Evolutionary conservation across 495 filamentous ascomycete species (phyloP).

Genomic region (Haplographium delicatum): DNA sequence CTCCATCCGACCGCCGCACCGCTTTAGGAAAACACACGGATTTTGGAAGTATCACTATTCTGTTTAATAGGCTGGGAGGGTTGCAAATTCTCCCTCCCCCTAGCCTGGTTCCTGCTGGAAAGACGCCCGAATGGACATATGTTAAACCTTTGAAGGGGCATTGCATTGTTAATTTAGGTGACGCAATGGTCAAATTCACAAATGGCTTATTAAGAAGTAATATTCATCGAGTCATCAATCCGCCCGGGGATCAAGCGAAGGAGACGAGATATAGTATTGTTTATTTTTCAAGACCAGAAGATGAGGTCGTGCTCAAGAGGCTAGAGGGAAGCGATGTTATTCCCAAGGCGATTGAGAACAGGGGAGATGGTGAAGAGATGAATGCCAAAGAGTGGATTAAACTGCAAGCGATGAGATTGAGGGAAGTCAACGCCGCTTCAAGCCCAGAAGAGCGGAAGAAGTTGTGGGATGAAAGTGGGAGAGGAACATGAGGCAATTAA

Average conservation of each 20-base stretch:
- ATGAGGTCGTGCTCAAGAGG: constrained; percentile 45
- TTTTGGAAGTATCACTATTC: constrained; percentile 78
- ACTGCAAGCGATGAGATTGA: constrained; percentile 21
- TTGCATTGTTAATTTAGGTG: constrained; percentile 60
- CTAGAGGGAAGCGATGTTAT: constrained; percentile 29
- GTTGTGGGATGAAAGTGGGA: constrained; percentile 17
- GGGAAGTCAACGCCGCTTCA: not conserved
- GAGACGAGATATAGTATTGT: constrained; percentile 53
- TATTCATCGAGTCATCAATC: constrained; percentile 56
- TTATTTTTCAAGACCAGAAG: constrained; percentile 57
- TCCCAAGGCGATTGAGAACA: constrained; percentile 22
- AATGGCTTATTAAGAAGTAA: constrained; percentile 55
- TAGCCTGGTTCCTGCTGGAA: constrained; percentile 35
- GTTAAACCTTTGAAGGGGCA: constrained; percentile 53
- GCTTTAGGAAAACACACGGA: constrained; percentile 74
- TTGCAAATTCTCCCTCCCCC: constrained; percentile 68
- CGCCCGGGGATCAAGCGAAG: constrained; percentile 49
- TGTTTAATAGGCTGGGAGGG: constrained; percentile 83
- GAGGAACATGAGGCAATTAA: constrained; percentile 11
- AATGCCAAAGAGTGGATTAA: constrained; percentile 23
- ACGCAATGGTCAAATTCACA: constrained; percentile 60
- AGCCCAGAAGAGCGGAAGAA: constrained; percentile 18
- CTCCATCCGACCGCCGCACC: constrained; percentile 33
- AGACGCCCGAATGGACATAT: constrained; percentile 49
- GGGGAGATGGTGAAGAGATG: constrained; percentile 26